phyloP scores from a whole-genome alignment of 345 rosid species.

The Syzygium aqueum region DNA sequence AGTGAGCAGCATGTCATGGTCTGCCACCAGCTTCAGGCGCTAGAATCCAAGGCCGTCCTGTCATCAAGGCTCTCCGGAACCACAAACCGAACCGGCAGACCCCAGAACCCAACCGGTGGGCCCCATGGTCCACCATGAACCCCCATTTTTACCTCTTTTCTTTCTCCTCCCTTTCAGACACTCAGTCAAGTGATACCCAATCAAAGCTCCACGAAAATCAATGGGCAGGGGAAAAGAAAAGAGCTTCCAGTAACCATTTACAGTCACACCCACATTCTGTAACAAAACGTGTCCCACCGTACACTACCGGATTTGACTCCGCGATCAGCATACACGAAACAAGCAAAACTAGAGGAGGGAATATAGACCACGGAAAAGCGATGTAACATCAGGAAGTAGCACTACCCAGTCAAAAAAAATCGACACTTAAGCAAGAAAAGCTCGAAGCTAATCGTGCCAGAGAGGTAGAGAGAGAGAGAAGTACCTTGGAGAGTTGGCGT shows the following conservation, averaged over 20 bases:
- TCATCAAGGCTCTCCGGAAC: neutral
- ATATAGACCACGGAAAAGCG: neutral
- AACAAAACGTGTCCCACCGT: neutral
- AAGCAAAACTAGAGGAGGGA: neutral
- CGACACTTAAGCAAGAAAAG: neutral
- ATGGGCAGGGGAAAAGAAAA: neutral
- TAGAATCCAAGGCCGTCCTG: neutral
- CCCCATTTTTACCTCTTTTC: neutral
- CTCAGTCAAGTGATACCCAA: neutral
- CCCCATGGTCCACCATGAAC: neutral
- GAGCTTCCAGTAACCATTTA: neutral
- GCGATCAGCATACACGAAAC: neutral
- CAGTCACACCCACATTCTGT: neutral
- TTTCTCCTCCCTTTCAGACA: neutral
- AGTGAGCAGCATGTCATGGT: neutral
- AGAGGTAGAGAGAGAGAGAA: neutral
- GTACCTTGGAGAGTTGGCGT: neutral
- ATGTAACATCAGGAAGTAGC: neutral
- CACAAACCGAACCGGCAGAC: neutral
- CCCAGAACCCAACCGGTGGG: neutral
- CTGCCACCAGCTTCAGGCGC: neutral
- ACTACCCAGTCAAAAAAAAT: neutral
- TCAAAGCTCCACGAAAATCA: neutral
- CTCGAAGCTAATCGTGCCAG: neutral
- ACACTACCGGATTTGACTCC: neutral